Evolutionary conservation across 148 eudicot genomes (phyloP), one percentile per base, ranked within the genome.

Genomic region (Amaranthus hypochondriacus): DNA sequence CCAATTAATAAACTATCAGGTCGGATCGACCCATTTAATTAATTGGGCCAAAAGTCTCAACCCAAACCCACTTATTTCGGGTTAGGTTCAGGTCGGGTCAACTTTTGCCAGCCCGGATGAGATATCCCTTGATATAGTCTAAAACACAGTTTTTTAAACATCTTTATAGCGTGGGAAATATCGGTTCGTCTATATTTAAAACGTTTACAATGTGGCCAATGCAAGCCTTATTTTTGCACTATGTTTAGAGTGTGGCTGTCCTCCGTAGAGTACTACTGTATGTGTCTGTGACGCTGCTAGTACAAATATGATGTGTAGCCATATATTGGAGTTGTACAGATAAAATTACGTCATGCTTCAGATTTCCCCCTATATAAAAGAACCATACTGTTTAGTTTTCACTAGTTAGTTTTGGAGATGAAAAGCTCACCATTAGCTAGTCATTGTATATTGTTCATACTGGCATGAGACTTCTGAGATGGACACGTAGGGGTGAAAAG

Each of bases 401-500:
- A 43, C 47, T 13, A 12, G 15, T 60, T 56, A 68, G 51, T 56
- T 11, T 47, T 54, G 57, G 49, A 72, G 43, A 77, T 57, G 53
- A 58, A 44, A 66, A 59, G 62, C 43, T 54, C 57, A 59, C 15
- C n/a, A 54, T 9, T 58, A 49, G 59, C 18, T 67, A 10, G 48
- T 53, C 56, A 67, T 44, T 28, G 61, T 62, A 44, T 56, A 43
- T 28, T 67, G 47, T 9, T 66, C 11, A 56, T 39, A 11, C 51
- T 6, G 7, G 58, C 48, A 48, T 59, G 51, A 60, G 11, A 5
- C 62, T 68, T 62, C 50, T 66, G 75, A 65, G 47, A 52, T 70
- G 28, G 56, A 9, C 43, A 75, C 52, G 9, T 68, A 75, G 76
- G 76, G 68, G 64, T 65, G 71, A 12, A 52, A 66, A 57, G 56